Percentiles rank a stretch among this genome's conserved stretches.
These are phyloP conservation scores for Alternaria ventricosa DNA, from an alignment of 2,329 filamentous ascomycete genomes.

Conservation along the genomic window DNA sequence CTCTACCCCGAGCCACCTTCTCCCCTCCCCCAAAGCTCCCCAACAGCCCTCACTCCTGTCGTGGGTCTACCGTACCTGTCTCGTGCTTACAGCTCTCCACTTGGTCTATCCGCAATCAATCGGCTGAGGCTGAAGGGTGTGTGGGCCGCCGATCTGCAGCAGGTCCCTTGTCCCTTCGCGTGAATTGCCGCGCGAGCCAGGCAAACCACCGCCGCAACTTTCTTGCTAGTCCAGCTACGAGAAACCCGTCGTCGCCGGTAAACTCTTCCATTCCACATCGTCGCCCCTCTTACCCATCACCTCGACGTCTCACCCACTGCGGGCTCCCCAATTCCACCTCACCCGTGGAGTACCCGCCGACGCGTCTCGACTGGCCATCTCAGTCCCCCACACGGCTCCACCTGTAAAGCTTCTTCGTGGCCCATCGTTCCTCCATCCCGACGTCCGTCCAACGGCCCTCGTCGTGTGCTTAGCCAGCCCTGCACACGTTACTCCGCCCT, in stretches of 20 bases:
- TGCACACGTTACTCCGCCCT: slow-evolving; percentile 30
- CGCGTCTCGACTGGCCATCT: slow-evolving; percentile 31
- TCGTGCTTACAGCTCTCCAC: slow-evolving; percentile 43
- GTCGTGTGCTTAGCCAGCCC: slow-evolving; percentile 30
- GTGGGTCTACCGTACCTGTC: slow-evolving; percentile 41
- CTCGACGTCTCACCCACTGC: slow-evolving; percentile 21
- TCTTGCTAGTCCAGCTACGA: slow-evolving; percentile 19
- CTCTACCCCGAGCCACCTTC: slow-evolving; percentile 18
- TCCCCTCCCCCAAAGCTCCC: slow-evolving; percentile 25
- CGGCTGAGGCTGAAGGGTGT: slow-evolving; percentile 46
- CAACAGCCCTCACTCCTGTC: slow-evolving; percentile 23
- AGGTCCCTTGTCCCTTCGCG: slow-evolving; percentile 43
- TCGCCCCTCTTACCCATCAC: slow-evolving; percentile 12
- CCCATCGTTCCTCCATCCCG: slow-evolving; percentile 34
- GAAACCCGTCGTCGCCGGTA: slow-evolving; percentile 20
- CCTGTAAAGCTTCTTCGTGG: slow-evolving; percentile 38
- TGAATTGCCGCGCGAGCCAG: slow-evolving; percentile 40
- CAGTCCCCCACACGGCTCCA: slow-evolving; percentile 46
- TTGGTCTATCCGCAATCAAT: slow-evolving; percentile 42
- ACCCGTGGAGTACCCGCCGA: slow-evolving; percentile 27
- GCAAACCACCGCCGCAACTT: slow-evolving; percentile 30
- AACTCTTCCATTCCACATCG: slow-evolving; percentile 24
- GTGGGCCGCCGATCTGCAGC: slow-evolving; percentile 46
- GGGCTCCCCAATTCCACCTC: slow-evolving; percentile 26
- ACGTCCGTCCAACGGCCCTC: slow-evolving; percentile 33